Evolutionary conservation across 2,329 filamentous ascomycete species (phyloP), one percentile per base, ranked within the genome.

Genomic region (Chaetomiaceae sp.): DNA sequence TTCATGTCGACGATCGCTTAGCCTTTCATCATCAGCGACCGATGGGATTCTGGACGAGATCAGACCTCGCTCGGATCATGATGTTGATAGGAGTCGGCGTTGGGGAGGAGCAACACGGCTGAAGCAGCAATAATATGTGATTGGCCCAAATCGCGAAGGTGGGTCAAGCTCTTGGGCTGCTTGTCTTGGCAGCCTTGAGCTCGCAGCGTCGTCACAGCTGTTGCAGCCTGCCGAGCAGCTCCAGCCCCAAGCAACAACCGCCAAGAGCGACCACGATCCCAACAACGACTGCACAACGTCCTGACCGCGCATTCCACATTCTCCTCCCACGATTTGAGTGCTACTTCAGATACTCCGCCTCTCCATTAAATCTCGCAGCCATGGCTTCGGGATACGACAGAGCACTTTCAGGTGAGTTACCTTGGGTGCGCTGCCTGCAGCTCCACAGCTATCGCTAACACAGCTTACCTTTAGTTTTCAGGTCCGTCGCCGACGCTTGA

Each of bases 361-460:
- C 46, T 48, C 48, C 14, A 40, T 44, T 31, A 38, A 9, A 45
- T 29, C 19, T 53, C 51, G 51, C 34, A 49, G 62, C 45, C 57
- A 84, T 95, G 89, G 88, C 91, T 73, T 96, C 91, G 67, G 92
- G 92, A 75, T 99, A 99, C 78, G 94, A 99, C 79, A 89, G 94
- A 88, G 94, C 92, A 76, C 86, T 97, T 73, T 97, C 92, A 77
- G 92, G 91, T 96, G 85, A 78, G 85, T 70, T 60, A 4, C 19
- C 22, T 27, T 12, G 14, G 34, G 44, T 37, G 34, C 36, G 36
- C 14, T 31, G 29, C 25, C 50, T 27, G 42, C 47, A 48, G 44
- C 53, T 54, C 51, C 52, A 46, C 43, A 54, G 50, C 46, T 22
- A 31, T 64, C 66, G 69, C 76, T 82, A 75, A 81, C 71, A 58